Base-by-base conservation (phyloP, 2,329 filamentous ascomycete genomes). In the Cercospora janseana region DNA sequence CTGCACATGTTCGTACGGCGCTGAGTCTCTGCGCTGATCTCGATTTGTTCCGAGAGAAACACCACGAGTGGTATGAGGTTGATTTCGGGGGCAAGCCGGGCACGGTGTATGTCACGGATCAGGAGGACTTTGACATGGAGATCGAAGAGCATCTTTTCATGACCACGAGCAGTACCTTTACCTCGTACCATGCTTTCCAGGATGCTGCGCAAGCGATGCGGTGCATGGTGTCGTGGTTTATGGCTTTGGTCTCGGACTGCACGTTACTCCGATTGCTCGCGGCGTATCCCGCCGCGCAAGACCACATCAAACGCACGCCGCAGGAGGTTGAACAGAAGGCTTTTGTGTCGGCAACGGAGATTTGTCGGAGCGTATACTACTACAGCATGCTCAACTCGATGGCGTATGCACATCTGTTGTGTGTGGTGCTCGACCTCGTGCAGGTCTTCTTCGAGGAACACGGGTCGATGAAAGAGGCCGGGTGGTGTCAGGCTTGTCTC, bases 311-410 rank as follows among this genome's bases (percentile, higher is more conserved):
- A 18, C 50, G 45, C 8, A 32, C 45, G 5, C 4, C 24, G 2
- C 5, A 29, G 15, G 41, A 48, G 9, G 35, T 53, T 28, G 72
- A 72, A 28, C 71, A 70, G 32, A 62, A 69, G 3, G 63, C 52
- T 10, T 51, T 35, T n/a, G 23, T 28, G 3, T 34, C 43, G 3
- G 52, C 52, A 6, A 29, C 21, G 9, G 44, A 52, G 9, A 47
- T 55, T 10, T 55, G 52, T 38, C 38, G 45, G n/a, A 47, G 42
- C 26, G 44, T 55, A 6, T 52, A 51, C 31, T 51, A 49, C 20
- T 51, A 52, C 26, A 52, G 43, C 44, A 42, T 40, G 20, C 50
- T 52, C 13, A 48, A 46, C n/a, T 52, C 50, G 4, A 15, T 49
- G 12, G 50, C 45, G 5, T 49, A 49, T 13, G 42, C 42, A 10